A percentile compares a stretch with the other conserved stretches of the same genome.
These are phyloP conservation scores for Rhodamnia rubescens DNA, from an alignment of 345 rosid genomes.

Conservation along the genomic window DNA sequence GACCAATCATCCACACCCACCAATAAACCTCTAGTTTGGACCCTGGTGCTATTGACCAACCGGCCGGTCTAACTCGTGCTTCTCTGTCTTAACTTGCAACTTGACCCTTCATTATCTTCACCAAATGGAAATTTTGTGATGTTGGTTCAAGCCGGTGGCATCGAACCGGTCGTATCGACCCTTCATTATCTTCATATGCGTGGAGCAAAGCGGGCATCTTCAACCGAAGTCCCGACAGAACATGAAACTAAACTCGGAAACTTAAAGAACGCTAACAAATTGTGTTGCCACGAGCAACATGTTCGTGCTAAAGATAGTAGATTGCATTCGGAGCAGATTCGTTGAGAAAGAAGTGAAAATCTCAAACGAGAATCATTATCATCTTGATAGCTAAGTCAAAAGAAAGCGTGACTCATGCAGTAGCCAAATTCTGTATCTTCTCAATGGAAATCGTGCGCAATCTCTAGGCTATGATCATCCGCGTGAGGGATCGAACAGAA, in stretches of 20 bases:
- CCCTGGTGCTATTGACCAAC: background rate
- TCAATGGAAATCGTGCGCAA: background rate
- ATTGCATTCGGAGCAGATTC: no score
- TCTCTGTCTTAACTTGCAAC: background rate
- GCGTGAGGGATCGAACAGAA: background rate
- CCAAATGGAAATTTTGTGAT: background rate
- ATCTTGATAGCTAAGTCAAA: background rate
- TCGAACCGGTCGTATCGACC: no score
- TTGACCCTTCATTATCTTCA: background rate
- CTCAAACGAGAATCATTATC: background rate
- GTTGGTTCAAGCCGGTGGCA: background rate
- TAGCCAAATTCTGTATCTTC: background rate
- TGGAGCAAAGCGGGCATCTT: background rate
- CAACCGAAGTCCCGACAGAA: background rate
- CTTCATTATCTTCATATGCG: no score
- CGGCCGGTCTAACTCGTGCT: background rate
- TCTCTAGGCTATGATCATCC: background rate
- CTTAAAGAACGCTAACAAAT: background rate
- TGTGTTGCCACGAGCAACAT: no score
- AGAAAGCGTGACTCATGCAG: background rate
- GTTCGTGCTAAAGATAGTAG: no score
- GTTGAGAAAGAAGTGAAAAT: background rate
- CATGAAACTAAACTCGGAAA: background rate
- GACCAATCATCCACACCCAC: background rate
- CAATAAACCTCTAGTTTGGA: background rate